Evolutionary conservation across 768 basidiomycete species (phyloP), one percentile per base, ranked within the genome.

Genomic region (Termitomyces eurrhizus): DNA sequence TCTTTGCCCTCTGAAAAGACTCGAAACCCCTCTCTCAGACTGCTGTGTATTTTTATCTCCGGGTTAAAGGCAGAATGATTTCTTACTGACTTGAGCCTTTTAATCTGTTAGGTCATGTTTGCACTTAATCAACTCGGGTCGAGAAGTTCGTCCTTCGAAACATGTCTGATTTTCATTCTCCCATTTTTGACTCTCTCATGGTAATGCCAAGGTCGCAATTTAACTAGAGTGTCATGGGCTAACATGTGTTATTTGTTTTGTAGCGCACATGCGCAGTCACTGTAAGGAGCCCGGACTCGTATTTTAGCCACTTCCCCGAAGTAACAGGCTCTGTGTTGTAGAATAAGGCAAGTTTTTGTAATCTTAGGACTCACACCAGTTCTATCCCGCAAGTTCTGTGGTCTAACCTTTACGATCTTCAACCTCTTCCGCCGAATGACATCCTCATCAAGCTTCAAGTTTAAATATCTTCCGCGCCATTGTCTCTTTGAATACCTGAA

Each of bases 401-500:
- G 29, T 29, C 29, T 29, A 29, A 29, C 29, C 29, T 2, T 29
- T 29, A 29, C 29, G 29, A 29, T 29, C 4, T 42, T 13, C 21
- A 24, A 26, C n/a, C 33, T 24, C 14, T 48, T 46, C 24, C 9
- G n/a, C n/a, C n/a, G 11, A 12, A 32, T 7, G 5, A n/a, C 42
- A 42, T 42, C 12, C 29, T 18, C 21, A 36, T 37, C 49, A 18
- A 21, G 21, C 21, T 29, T 29, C 29, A 29, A 52, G 16, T 21
- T 16, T 2, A 24, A 41, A 62, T 59, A 49, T 62, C 61, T 56
- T 52, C 61, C 18, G 50, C 3, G 7, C 49, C 16, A 6, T 59
- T 46, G 55, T 59, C 32, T 46, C 50, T 32, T 52, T 59, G 21
- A 51, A 36, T 57, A 56, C 52, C 12, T 59, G 18, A 57, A 49